Evolutionary conservation across 2,329 filamentous ascomycete species (phyloP), one percentile per base, ranked within the genome.

Genomic region (Thelonectria olida): DNA sequence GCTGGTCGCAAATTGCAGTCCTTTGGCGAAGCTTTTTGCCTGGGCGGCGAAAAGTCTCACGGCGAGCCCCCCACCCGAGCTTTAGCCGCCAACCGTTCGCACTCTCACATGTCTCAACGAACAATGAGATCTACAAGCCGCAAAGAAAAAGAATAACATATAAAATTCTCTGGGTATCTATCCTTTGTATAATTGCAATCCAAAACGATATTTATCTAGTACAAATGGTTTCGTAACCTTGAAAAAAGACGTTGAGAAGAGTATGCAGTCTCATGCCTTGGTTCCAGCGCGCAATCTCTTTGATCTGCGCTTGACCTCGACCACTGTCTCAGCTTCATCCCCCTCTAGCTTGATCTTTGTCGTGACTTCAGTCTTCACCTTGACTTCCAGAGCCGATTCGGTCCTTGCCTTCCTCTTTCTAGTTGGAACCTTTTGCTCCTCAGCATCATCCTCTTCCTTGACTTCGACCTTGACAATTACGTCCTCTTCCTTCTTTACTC

Each of bases 41-140:
- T 62, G 67, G 71, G 68, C 70, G 72, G 73, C 75, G 67, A 77
- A 75, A 76, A 75, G 72, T 72, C 56, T 55, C 58, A 38, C 28
- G 38, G 54, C 60, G 53, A 47, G 45, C 52, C 28, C 31, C 39
- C 38, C 54, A 58, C 58, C 70, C 77, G 77, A 71, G 3, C 9
- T 77, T 78, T 76, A 76, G 44, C 77, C 76, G 75, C 49, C 41
- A 47, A 23, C 42, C 38, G 34, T 28, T 45, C 41, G 28, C 47
- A 41, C 36, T 41, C 12, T 31, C 38, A 41, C 38, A 41, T 41
- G 38, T 20, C 38, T 8, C 38, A 8, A 19, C n/a, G n/a, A n/a
- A n/a, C n/a, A n/a, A n/a, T n/a, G n/a, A n/a, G n/a, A n/a, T n/a
- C n/a, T 6, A 41, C 36, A 15, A 39, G 36, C 38, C 17, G 17